Evolutionary conservation across 371 early-diverging fungal genomes (phyloP), one percentile per base, ranked within the genome.

Genomic region (Entomophthora muscae): DNA sequence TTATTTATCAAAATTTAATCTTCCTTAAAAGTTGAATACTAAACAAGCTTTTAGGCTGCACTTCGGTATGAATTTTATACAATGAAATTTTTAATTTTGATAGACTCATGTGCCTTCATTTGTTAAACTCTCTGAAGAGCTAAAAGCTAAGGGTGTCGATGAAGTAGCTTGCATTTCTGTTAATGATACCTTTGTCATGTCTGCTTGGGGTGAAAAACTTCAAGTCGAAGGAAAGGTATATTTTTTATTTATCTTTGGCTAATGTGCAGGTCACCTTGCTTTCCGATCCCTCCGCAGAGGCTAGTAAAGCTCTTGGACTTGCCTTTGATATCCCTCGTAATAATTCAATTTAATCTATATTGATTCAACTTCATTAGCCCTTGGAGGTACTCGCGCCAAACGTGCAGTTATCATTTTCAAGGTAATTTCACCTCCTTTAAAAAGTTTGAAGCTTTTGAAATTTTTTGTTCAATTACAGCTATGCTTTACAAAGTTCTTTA

Each of bases 131-230:
- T 77, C 72, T n/a, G 72, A 74, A 1, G 71, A 70, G 1, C 63
- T 88, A 17, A 84, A 83, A 63, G 53, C 66, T 3, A 74, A 81
- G 53, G 85, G 85, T 3, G 74, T 88, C 17, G 85, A 85, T 52
- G 65, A 75, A 61, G 69, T 88, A 54, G 81, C 78, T 22, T 83
- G 83, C 64, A 75, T 83, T 23, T 67, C 84, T 55, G 81, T 83
- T 42, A 83, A 86, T 67, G 83, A 84, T 65, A 81, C 83, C 53
- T 85, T 81, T 70, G 86, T 85, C n/a, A 78, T 82, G 78, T 73
- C 74, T 58, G 88, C 83, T 55, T 88, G 86, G 86, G 78, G 80
- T 55, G 75, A 81, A 64, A 65, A 71, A 17, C 68, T 75, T 29
- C 60, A 67, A 21, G 67, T 66, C 23, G 74, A 67, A 0, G 68